Conservation (phyloP, 345 rosid genomes). For the Passiflora organensis region DNA sequence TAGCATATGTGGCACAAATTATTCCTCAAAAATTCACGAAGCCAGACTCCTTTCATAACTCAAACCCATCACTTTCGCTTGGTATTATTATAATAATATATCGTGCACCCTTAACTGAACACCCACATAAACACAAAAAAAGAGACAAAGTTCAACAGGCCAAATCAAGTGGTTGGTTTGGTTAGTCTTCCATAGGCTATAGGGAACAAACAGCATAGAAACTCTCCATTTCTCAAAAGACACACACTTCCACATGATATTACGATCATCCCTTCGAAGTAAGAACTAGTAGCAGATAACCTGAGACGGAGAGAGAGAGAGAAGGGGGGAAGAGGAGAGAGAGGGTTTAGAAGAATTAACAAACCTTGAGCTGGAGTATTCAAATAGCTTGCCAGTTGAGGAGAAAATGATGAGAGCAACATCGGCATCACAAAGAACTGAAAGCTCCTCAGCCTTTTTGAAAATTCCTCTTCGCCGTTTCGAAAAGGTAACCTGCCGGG, state of each 20-base stretch:
- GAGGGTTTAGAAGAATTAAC: neutral
- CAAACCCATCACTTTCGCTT: too few species aligned
- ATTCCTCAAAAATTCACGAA: too few species aligned
- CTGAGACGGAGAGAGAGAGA: neutral
- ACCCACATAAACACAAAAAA: too few species aligned
- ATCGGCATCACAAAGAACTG: constrained; percentile 26
- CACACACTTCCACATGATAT: neutral
- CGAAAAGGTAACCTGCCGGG: constrained; percentile 23
- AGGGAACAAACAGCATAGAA: neutral
- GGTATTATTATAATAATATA: too few species aligned
- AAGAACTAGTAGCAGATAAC: neutral
- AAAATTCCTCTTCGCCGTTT: constrained; percentile 23
- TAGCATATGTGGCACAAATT: too few species aligned
- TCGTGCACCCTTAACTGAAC: too few species aligned
- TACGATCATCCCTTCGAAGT: neutral
- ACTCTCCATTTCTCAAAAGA: neutral
- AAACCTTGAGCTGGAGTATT: constrained; percentile 20
- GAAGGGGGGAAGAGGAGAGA: neutral
- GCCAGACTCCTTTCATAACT: too few species aligned
- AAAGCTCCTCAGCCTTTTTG: constrained; percentile 24
- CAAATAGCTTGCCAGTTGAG: constrained; percentile 17
- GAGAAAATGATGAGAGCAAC: constrained; percentile 22
- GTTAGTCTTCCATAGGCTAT: too few species aligned
- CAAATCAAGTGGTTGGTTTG: too few species aligned
- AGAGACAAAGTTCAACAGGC: too few species aligned